Evolutionary conservation across 257 asterid species (phyloP).

Genomic region (Anisodus tanguticus): DNA sequence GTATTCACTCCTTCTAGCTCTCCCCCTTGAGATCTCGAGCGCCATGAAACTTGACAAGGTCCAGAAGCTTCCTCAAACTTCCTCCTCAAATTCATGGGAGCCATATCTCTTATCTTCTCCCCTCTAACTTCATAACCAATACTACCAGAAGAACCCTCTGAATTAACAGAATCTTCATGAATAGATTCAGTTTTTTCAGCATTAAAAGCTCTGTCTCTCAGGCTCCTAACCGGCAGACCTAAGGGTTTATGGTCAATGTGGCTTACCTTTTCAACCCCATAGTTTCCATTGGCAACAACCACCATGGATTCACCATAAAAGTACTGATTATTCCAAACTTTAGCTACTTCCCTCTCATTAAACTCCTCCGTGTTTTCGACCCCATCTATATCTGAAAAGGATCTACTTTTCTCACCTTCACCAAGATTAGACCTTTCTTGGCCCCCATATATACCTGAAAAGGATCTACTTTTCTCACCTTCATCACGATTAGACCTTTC

Average conservation of each 20-base stretch:
- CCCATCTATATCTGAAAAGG: conserved; percentile 37
- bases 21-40: conserved; percentile 54
- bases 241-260: conserved; percentile 63
- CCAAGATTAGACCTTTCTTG: conserved; percentile 37
- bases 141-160: conserved; percentile 37
- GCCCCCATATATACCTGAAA: conserved; percentile 23
- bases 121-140: conserved; percentile 39
- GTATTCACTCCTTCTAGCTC: conserved; percentile 44
- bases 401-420: conserved; percentile 45
- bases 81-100: conserved; percentile 63
- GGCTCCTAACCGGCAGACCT: conserved; percentile 79
- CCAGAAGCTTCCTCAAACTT: conserved; percentile 60
- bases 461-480: conserved; percentile 49
- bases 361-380: conserved; percentile 25
- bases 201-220: conserved; percentile 53
- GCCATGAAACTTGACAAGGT: conserved; percentile 48
- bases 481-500: conserved; percentile 39
- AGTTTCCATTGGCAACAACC: conserved; percentile 57
- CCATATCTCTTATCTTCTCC: conserved; percentile 53
- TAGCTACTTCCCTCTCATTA: conserved; percentile 39
- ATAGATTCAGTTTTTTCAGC: conserved; percentile 40
- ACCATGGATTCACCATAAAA: conserved; percentile 60
- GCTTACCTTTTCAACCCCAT: conserved; percentile 20
- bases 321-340: conserved; percentile 49
- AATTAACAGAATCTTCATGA: conserved; percentile 20